Evolutionary conservation across 2,329 filamentous ascomycete genomes (phyloP).

Genomic region (Akanthomyces uredinophilus): DNA sequence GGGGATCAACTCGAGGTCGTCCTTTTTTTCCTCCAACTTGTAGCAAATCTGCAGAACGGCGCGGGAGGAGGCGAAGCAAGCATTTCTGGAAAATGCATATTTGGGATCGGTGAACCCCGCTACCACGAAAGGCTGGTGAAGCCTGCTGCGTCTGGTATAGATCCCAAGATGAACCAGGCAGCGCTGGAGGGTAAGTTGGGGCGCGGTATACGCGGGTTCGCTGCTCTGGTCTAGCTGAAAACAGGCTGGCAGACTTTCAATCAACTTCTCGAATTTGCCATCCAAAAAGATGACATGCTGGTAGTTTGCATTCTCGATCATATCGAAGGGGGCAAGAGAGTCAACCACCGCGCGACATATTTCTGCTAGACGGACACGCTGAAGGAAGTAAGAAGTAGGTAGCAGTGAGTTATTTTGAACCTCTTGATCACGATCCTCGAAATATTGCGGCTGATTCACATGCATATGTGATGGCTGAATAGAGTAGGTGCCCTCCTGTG

Average conservation of each 20-base stretch:
- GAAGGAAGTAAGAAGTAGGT: conserved; percentile 9
- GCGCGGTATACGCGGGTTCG: not conserved
- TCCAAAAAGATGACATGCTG: conserved; percentile 12
- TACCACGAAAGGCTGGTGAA: conserved; percentile 16
- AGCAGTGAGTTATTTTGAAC: not conserved
- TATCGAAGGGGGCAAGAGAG: conserved; percentile 5
- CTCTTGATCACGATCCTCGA: not conserved
- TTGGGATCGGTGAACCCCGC: conserved; percentile 11
- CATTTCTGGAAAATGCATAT: conserved; percentile 11
- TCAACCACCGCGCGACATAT: conserved; percentile 17
- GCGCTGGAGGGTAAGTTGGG: conserved; percentile 14
- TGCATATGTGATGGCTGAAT: conserved; percentile 1
- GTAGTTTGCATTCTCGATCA: conserved; percentile 10
- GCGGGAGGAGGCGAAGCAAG: conserved; percentile 14
- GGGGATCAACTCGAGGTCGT: conserved; percentile 4
- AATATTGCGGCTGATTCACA: not conserved
- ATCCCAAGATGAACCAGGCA: conserved; percentile 15
- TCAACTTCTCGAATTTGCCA: conserved; percentile 13
- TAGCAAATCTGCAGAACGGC: conserved; percentile 14
- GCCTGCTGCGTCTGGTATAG: conserved; percentile 16
- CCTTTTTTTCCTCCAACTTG: conserved; percentile 11
- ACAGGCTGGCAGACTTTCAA: conserved; percentile 5
- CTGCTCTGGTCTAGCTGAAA: conserved; percentile 9
- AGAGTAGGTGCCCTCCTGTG: conserved; percentile 6
- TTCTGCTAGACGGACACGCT: conserved; percentile 11